Conservation (phyloP, 75 land plant genomes). For the Chamaecyparis obtusa region DNA sequence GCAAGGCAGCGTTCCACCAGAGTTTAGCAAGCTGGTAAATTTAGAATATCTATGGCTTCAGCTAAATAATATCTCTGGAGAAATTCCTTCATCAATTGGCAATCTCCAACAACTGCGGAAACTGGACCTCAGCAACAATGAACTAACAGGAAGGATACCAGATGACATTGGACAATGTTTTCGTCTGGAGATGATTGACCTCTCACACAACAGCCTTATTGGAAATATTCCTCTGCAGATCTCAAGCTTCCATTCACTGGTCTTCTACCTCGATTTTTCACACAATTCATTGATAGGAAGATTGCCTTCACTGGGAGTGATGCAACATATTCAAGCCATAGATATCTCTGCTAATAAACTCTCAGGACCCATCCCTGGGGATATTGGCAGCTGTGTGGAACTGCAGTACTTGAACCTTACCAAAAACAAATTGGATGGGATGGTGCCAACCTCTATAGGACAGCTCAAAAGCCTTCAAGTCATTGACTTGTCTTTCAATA, state of each 20-base stretch:
- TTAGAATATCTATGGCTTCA: not conserved
- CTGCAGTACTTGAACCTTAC: constrained; percentile 10
- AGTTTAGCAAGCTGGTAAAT: constrained; percentile 21
- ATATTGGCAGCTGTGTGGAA: constrained; percentile 19
- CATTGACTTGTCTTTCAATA: constrained; percentile 32
- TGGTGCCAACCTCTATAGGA: not conserved
- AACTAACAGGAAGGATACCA: constrained; percentile 28
- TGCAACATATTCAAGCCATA: constrained; percentile 6
- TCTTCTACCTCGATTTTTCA: constrained; percentile 30
- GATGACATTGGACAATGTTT: not conserved
- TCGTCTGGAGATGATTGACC: not conserved
- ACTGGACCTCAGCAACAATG: constrained; percentile 15
- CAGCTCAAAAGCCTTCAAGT: not conserved
- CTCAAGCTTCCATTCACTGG: constrained; percentile 42
- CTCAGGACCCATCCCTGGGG: constrained; percentile 27
- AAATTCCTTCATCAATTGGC: not conserved
- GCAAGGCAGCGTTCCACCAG: constrained; percentile 20
- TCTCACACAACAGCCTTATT: not conserved
- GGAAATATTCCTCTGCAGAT: constrained; percentile 1
- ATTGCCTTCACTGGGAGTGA: not conserved
- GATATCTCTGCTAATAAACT: constrained; percentile 32
- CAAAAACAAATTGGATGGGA: not conserved
- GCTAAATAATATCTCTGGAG: not conserved
- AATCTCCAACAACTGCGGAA: not conserved
- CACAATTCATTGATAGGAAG: constrained; percentile 7